Base-by-base conservation (phyloP, 1,284 basidiomycete species). In the Peniophora sp. region DNA sequence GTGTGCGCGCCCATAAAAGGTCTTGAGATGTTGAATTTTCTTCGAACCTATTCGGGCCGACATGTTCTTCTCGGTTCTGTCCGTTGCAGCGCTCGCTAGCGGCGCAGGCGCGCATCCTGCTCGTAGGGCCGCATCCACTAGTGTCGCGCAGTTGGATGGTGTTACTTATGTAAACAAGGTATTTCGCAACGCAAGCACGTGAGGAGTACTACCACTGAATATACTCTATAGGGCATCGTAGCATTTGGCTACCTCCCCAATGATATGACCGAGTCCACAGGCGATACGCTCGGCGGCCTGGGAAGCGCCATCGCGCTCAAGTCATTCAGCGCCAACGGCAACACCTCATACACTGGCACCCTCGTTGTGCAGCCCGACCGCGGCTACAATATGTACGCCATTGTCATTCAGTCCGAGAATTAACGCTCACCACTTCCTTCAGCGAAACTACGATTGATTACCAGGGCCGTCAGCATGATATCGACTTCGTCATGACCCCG, bases 401-500 rank as follows among this genome's bases (percentile, higher is more conserved):
- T 38, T n/a, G n/a, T n/a, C n/a, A n/a, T n/a, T n/a, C n/a, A n/a
- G n/a, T n/a, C n/a, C n/a, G n/a, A n/a, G n/a, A n/a, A n/a, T n/a
- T n/a, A n/a, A n/a, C n/a, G n/a, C n/a, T n/a, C n/a, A n/a, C n/a
- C n/a, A n/a, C n/a, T n/a, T n/a, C n/a, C n/a, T n/a, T n/a, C n/a
- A 80, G 77, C 11, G 69, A 74, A 12, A 66, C 59, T 1, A 80
- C 81, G 0, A 70, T 82, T 51, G 75, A 85, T 63, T 85, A 81
- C 57, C 76, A 81, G 59, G 71, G 71, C 2, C 75, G 82, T 14
- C 77, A 75, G 50, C 76, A 82, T 54, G 67, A 72, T 36, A 73
- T 87, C 58, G 69, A 76, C 53, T 84, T 88, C 59, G 68, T 73
- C 1, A 66, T 88, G 23, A 68, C 67, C 2, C 82, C 83, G 0